Evolutionary conservation across 1,284 basidiomycete species (phyloP), one percentile per base, ranked within the genome.

Genomic region (Pseudozyma flocculosa): DNA sequence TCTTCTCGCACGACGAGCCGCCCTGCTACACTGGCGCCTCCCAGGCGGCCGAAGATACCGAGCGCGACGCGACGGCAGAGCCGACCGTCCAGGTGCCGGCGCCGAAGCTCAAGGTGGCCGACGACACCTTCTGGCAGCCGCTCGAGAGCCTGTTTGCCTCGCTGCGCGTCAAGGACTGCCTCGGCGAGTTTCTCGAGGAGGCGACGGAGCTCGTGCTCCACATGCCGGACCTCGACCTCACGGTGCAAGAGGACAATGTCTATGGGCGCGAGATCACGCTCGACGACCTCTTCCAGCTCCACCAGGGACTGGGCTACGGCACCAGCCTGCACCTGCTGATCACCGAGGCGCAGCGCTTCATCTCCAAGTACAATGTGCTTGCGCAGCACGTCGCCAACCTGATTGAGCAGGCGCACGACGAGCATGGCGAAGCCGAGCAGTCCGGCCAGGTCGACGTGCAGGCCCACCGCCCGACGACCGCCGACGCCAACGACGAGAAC

Each of bases 121-220:
- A 59, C n/a, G 54, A 68, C 23, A 52, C 62, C 11, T 68, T 75
- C 40, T 61, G 66, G 58, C 62, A 70, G 43, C 68, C 73, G 0
- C 67, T 77, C 14, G 70, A 72, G 29, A 51, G 52, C 29, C 48
- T 77, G n/a, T 76, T 75, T 29, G 51, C 50, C 2, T 49, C 68
- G 15, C 50, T 77, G 17, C 48, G 75, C 22, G 62, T 73, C 17
- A 60, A 61, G 29, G 55, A 67, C 3, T 70, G 71, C 1, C 66
- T 77, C 0, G 75, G 75, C 42, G 75, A 76, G n/a, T 77, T 77
- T 44, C 63, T 77, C 32, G 75, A 77, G 34, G 70, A 72, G 13
- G 59, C 60, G 11, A 71, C 61, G 13, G 70, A 69, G 46, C 61
- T 77, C 21, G 49, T 59, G 21, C 46, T 76, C 18, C 19, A 50